Percentiles rank a stretch among this genome's conserved stretches.
These are phyloP conservation scores for Castanea mollissima DNA, from an alignment of 306 rosid genomes.

Conservation along the genomic window DNA sequence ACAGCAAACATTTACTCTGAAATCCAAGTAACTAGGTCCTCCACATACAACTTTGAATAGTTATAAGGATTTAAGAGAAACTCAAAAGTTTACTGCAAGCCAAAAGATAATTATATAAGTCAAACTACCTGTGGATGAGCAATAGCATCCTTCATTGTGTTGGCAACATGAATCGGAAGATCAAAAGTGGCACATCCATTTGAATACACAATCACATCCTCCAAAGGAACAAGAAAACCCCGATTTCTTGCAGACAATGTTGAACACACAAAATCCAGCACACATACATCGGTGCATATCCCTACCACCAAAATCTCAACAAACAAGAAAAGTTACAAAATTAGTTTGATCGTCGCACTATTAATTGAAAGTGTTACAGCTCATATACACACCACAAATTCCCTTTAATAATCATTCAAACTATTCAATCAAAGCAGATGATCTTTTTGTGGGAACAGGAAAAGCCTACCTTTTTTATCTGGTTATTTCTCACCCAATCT, in stretches of 20 bases:
- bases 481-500: slow-evolving; percentile 79
- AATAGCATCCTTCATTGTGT: slow-evolving; percentile 44
- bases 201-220: slow-evolving; percentile 80
- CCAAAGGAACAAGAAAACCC: slow-evolving; percentile 60
- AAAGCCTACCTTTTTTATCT: slow-evolving; percentile 65
- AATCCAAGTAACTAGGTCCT: neutral
- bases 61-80: neutral
- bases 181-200: slow-evolving; percentile 82
- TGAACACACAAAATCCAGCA: slow-evolving; percentile 78
- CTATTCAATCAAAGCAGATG: slow-evolving; percentile 5
- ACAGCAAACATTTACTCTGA: neutral
- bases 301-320: slow-evolving; percentile 76
- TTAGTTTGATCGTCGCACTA: slow-evolving; percentile 1
- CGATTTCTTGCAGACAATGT: slow-evolving; percentile 71
- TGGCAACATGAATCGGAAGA: slow-evolving; percentile 66
- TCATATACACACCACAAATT: neutral
- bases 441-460: neutral
- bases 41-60: neutral
- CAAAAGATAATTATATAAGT: neutral
- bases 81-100: neutral
- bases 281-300: slow-evolving; percentile 87
- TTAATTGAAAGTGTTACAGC: neutral
- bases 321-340: slow-evolving; percentile 18
- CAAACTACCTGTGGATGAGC: slow-evolving; percentile 86
- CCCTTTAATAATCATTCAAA: neutral